These are phyloP conservation scores for Monilinia vaccinii-corymbosi DNA, from an alignment of 2,329 filamentous ascomycete genomes.

Conservation along the genomic window DNA sequence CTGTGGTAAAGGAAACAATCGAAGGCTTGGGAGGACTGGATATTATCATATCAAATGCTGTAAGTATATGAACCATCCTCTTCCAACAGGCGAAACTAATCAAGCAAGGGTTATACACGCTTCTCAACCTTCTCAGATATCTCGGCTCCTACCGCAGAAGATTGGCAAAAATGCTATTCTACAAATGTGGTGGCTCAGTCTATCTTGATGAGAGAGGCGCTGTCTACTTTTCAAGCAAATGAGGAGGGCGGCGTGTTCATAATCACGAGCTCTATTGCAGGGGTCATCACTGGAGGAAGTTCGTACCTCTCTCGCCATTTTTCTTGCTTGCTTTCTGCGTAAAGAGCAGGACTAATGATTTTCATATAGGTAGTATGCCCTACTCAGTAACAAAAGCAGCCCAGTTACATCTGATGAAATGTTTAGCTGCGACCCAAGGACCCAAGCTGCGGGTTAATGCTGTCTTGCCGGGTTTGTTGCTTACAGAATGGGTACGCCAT, in stretches of 20 bases:
- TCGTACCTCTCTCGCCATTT: neutral
- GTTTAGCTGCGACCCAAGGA: constrained; percentile 52
- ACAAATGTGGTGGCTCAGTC: constrained; percentile 51
- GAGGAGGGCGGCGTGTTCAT: constrained; percentile 54
- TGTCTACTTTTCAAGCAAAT: constrained; percentile 50
- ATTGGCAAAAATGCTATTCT: constrained; percentile 41
- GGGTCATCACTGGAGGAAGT: constrained; percentile 26
- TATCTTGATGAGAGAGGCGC: constrained; percentile 46
- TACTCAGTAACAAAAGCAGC: constrained; percentile 35
- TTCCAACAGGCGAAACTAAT: neutral
- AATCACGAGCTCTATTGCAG: constrained; percentile 54
- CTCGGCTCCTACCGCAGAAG: constrained; percentile 15
- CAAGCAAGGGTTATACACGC: constrained; percentile 23
- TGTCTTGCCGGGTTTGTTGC: constrained; percentile 52
- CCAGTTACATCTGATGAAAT: constrained; percentile 56
- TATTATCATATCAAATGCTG: constrained; percentile 56
- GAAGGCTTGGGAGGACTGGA: constrained; percentile 52
- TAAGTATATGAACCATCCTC: constrained; percentile 28
- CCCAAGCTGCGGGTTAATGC: constrained; percentile 55
- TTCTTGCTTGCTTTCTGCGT: neutral
- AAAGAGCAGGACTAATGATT: neutral
- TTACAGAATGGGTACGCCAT: constrained; percentile 51
- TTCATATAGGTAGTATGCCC: constrained; percentile 11
- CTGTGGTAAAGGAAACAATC: constrained; percentile 44
- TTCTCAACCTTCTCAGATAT: constrained; percentile 24